Conservation (phyloP, 495 filamentous ascomycete species). For the Cairneyella variabilis region DNA sequence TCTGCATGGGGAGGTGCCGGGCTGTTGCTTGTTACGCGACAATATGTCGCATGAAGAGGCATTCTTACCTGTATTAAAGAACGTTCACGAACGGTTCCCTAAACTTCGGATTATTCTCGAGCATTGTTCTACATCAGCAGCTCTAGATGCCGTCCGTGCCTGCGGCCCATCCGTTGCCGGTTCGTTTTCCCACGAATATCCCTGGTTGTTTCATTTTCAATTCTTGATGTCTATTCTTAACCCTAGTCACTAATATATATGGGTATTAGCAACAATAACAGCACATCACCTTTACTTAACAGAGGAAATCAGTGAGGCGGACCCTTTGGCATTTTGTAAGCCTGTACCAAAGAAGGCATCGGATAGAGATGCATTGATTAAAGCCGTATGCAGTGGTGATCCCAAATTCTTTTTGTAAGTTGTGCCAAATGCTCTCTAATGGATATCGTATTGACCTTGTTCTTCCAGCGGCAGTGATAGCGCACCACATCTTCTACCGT, state of each 20-base stretch:
- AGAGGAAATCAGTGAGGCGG: conserved; percentile 56
- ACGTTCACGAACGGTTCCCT: conserved; percentile 71
- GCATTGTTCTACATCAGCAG: conserved; percentile 82
- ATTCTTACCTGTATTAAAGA: conserved; percentile 72
- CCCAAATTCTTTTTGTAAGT: conserved; percentile 64
- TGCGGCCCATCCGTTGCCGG: conserved; percentile 74
- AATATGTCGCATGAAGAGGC: conserved; percentile 57
- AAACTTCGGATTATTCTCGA: conserved; percentile 40
- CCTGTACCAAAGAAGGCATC: conserved; percentile 58
- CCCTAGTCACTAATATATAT: not conserved
- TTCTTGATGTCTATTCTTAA: no score
- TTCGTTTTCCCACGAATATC: conserved; percentile 36
- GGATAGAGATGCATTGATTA: conserved; percentile 63
- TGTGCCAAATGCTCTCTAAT: not conserved
- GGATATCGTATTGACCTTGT: not conserved
- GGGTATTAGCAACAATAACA: conserved; percentile 36
- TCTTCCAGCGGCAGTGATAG: conserved; percentile 6
- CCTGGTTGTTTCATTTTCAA: no score
- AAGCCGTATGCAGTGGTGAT: conserved; percentile 51
- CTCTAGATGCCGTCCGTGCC: conserved; percentile 68
- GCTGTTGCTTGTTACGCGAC: conserved; percentile 41
- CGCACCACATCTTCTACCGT: conserved; percentile 71
- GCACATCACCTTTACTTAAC: conserved; percentile 71
- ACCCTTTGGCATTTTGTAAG: conserved; percentile 72
- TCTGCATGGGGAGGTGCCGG: conserved; percentile 53